phyloP scores from a whole-genome alignment of 148 eudicot species.

The Chenopodium album region DNA sequence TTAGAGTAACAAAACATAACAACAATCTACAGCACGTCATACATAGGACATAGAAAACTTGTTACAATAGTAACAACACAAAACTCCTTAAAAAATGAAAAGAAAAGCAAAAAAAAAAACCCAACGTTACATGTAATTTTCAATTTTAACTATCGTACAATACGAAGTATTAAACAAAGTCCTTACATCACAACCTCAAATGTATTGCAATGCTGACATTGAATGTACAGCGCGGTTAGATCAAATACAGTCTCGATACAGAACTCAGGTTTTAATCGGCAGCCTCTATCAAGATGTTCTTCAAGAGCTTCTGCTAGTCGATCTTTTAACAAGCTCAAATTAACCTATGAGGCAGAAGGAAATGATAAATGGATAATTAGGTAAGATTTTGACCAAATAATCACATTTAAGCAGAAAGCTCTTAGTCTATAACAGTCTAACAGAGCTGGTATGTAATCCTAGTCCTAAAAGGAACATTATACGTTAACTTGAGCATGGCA shows the following conservation, averaged over 20 bases:
- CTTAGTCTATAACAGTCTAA: neutral
- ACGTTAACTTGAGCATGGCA: neutral
- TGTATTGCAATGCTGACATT: conserved; percentile 60
- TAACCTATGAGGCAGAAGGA: conserved; percentile 43
- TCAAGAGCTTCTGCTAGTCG: conserved; percentile 78
- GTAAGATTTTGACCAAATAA: neutral
- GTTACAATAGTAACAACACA: neutral
- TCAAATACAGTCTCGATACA: conserved; percentile 54
- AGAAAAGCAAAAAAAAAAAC: neutral
- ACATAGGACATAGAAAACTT: neutral
- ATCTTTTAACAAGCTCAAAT: conserved; percentile 46
- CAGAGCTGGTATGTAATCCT: too few species aligned
- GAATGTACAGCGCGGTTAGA: conserved; percentile 72
- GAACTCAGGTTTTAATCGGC: conserved; percentile 70
- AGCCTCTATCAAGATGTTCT: conserved; percentile 82
- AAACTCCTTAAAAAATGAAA: neutral
- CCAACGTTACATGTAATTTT: too few species aligned
- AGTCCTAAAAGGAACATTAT: neutral
- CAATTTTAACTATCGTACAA: too few species aligned
- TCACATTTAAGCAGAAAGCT: neutral
- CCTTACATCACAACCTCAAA: conserved; percentile 72
- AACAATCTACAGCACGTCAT: neutral
- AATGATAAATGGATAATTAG: neutral
- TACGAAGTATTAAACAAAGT: neutral
- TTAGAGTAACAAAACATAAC: neutral